These are phyloP conservation scores for Andrographis paniculata DNA, from an alignment of 305 asterid genomes.

Conservation along the genomic window DNA sequence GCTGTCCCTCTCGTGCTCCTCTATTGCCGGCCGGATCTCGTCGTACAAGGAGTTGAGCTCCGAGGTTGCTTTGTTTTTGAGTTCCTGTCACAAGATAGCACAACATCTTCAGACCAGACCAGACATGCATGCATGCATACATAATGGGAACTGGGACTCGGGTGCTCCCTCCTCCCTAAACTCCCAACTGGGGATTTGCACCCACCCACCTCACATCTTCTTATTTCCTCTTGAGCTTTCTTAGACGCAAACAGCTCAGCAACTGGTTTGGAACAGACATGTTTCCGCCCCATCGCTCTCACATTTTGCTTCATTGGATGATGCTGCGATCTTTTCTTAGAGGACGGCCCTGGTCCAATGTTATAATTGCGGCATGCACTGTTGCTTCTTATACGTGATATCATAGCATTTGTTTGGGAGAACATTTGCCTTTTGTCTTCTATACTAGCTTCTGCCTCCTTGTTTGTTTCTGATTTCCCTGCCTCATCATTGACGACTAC, in stretches of 20 bases:
- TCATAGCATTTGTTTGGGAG: constrained; percentile 44
- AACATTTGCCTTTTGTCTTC: constrained; percentile 31
- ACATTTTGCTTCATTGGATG: constrained; percentile 30
- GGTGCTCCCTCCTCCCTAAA: too few species aligned
- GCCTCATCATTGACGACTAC: constrained; percentile 21
- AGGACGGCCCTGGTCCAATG: constrained; percentile 36
- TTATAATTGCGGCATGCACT: constrained; percentile 47
- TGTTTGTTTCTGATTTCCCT: constrained; percentile 24
- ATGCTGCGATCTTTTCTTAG: constrained; percentile 52
- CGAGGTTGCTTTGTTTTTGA: constrained; percentile 42
- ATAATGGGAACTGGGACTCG: too few species aligned
- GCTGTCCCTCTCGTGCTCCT: constrained; percentile 72
- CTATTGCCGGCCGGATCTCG: constrained; percentile 82
- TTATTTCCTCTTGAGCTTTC: constrained; percentile 68
- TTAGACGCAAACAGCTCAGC: constrained; percentile 54
- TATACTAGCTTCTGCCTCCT: constrained; percentile 19
- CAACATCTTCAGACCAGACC: too few species aligned
- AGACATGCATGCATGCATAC: too few species aligned
- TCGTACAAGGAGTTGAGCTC: constrained; percentile 55
- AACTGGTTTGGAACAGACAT: constrained; percentile 44
- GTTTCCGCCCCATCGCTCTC: constrained; percentile 40
- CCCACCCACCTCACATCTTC: constrained; percentile 45
- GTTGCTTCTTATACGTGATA: constrained; percentile 54
- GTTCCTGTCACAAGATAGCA: constrained; percentile 37
- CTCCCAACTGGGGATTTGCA: background rate